These are phyloP conservation scores for Pythium periplocum DNA, from an alignment of 352 stramenopile genomes.

Conservation along the genomic window DNA sequence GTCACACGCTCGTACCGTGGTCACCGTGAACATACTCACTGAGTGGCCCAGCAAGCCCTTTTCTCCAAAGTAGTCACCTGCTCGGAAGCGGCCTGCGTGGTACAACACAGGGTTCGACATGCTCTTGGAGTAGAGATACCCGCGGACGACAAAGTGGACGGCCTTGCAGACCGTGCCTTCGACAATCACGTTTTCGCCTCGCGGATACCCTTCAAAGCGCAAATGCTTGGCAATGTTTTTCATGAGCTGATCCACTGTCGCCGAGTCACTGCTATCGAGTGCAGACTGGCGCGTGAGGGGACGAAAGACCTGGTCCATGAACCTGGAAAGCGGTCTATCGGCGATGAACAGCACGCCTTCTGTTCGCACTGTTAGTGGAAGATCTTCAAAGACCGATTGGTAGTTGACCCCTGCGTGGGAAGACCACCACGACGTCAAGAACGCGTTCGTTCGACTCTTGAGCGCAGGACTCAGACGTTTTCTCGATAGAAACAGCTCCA, in stretches of 20 bases:
- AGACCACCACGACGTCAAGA: conserved; percentile 52
- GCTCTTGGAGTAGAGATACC: conserved; percentile 48
- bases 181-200: conserved; percentile 47
- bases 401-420: conserved; percentile 58
- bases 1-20: conserved; percentile 50
- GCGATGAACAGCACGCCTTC: conserved; percentile 41
- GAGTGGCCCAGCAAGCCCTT: conserved; percentile 46
- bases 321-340: conserved; percentile 33
- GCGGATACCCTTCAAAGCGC: conserved; percentile 60
- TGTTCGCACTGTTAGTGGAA: conserved; percentile 40
- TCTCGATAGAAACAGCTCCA: conserved; percentile 38
- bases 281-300: conserved; percentile 16
- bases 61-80: conserved; percentile 55
- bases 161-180: conserved; percentile 52
- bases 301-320: conserved; percentile 38
- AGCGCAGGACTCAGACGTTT: conserved; percentile 32
- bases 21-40: conserved; percentile 46
- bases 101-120: conserved; percentile 43
- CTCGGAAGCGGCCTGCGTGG: conserved; percentile 33
- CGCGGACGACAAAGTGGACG: conserved; percentile 68
- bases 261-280: conserved; percentile 5
- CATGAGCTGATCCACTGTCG: conserved; percentile 20
- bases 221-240: conserved; percentile 39
- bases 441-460: conserved; percentile 33
- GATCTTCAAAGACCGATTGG: conserved; percentile 43